Percentiles rank a stretch among this genome's conserved stretches.
Evolutionary conservation across 495 filamentous ascomycete genomes (phyloP).

Genomic region (Daldinia decipiens): DNA sequence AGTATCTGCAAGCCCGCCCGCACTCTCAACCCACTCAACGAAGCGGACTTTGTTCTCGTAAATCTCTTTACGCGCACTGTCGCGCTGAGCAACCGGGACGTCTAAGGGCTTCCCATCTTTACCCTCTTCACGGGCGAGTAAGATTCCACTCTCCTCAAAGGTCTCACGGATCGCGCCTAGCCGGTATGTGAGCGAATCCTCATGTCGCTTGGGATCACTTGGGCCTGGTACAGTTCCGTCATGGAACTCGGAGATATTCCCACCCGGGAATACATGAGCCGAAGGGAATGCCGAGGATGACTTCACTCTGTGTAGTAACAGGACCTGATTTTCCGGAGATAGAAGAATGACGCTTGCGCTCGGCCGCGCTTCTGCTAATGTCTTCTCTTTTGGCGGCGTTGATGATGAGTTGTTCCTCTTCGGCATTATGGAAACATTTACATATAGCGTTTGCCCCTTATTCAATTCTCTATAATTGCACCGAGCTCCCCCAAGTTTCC

Average conservation of each 20-base stretch:
- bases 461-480: neutral
- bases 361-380: slow-evolving; percentile 34
- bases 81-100: slow-evolving; percentile 66
- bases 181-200: slow-evolving; percentile 74
- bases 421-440: neutral
- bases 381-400: slow-evolving; percentile 16
- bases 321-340: slow-evolving; percentile 84
- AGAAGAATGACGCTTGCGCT: slow-evolving; percentile 79
- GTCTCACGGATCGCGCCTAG: slow-evolving; percentile 87
- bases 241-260: slow-evolving; percentile 76
- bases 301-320: slow-evolving; percentile 86
- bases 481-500: too few relatives aligned
- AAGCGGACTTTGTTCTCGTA: slow-evolving; percentile 70
- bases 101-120: slow-evolving; percentile 59
- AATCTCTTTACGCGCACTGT: slow-evolving; percentile 73
- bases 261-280: slow-evolving; percentile 97
- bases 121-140: slow-evolving; percentile 70
- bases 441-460: neutral
- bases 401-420: slow-evolving; percentile 13
- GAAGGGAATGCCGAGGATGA: slow-evolving; percentile 86
- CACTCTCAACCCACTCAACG: slow-evolving; percentile 68
- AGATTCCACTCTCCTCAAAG: slow-evolving; percentile 93
- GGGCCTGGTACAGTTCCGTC: slow-evolving; percentile 69
- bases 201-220: slow-evolving; percentile 63
- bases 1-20: slow-evolving; percentile 72